Percentiles rank a stretch among this genome's conserved stretches.
Evolutionary conservation across 352 stramenopile species (phyloP).

Genomic region (Nannochloropsis limnetica): DNA sequence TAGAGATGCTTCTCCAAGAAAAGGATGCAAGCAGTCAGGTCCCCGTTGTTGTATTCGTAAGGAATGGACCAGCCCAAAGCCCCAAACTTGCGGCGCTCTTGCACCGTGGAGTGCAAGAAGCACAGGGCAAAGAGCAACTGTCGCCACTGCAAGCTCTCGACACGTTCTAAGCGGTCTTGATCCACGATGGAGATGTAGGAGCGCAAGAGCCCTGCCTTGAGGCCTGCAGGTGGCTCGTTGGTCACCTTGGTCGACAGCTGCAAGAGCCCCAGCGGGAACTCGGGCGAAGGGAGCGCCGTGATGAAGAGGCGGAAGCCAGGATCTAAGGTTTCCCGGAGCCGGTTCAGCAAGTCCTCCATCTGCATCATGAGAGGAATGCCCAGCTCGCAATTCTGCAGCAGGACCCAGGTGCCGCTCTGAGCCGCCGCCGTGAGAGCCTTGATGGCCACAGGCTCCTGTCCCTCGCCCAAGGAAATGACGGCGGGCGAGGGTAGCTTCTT

Average conservation of each 20-base stretch:
- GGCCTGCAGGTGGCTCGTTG: conserved; percentile 88
- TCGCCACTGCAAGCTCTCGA: conserved; percentile 89
- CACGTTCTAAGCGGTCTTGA: conserved; percentile 90
- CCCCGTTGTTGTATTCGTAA: conserved; percentile 98
- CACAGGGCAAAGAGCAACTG: conserved; percentile 92
- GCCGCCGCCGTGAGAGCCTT: conserved; percentile 91
- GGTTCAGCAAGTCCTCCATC: conserved; percentile 93
- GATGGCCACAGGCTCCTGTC: conserved; percentile 89
- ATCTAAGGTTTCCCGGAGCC: conserved; percentile 86
- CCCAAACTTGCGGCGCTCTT: conserved; percentile 97
- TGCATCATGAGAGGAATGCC: conserved; percentile 94
- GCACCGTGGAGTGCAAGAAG: conserved; percentile 94
- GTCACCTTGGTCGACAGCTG: conserved; percentile 99
- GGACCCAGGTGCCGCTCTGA: conserved; percentile 90
- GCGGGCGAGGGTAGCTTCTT: conserved; percentile 87
- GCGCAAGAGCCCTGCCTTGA: conserved; percentile 83
- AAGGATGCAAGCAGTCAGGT: conserved; percentile 90
- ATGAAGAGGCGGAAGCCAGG: conserved; percentile 92
- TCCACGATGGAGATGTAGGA: conserved; percentile 98
- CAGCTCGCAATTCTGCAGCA: conserved; percentile 96
- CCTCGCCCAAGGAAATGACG: conserved; percentile 94
- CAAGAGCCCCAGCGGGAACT: conserved; percentile 91
- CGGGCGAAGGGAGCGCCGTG: conserved; percentile 84
- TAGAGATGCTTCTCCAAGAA: conserved; percentile 98
- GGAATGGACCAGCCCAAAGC: conserved; percentile 93